Evolutionary conservation across 345 rosid genomes (phyloP).

Genomic region (Rubroshorea leprosula): DNA sequence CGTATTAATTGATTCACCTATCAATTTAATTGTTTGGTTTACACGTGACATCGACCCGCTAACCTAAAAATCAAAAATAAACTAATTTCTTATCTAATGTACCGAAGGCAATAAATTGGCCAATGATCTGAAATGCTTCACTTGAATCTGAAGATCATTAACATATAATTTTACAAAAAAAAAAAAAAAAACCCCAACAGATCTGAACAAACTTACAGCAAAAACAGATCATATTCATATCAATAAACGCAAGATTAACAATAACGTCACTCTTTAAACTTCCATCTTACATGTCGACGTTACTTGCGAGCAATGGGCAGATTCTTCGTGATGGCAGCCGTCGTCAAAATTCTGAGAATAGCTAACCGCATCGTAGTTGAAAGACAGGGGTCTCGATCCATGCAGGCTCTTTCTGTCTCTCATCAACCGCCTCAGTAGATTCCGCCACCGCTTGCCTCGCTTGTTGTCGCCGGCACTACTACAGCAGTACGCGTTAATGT

Average conservation of each 20-base stretch:
- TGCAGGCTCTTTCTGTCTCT: slow-evolving; percentile 33
- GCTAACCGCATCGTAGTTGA: slow-evolving; percentile 74
- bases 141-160: too few species aligned
- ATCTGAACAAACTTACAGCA: too few species aligned
- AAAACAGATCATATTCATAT: too few species aligned
- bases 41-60: too few species aligned
- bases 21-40: too few species aligned
- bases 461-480: slow-evolving; percentile 18
- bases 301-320: slow-evolving; percentile 16
- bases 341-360: slow-evolving; percentile 79
- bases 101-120: too few species aligned
- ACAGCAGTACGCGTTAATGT: slow-evolving; percentile 21
- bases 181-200: too few species aligned
- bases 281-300: slow-evolving; percentile 24
- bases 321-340: slow-evolving; percentile 31
- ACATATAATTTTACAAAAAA: too few species aligned
- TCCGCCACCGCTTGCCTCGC: slow-evolving; percentile 36
- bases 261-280: slow-evolving; percentile 18
- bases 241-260: neutral
- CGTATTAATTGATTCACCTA: too few species aligned
- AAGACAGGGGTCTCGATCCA: slow-evolving; percentile 50
- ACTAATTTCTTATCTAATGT: too few species aligned
- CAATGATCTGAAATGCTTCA: too few species aligned
- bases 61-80: too few species aligned
- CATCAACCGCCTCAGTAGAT: slow-evolving; percentile 40